Conservation (phyloP, 1,284 basidiomycete genomes). For the Schizopora paradoxa region DNA sequence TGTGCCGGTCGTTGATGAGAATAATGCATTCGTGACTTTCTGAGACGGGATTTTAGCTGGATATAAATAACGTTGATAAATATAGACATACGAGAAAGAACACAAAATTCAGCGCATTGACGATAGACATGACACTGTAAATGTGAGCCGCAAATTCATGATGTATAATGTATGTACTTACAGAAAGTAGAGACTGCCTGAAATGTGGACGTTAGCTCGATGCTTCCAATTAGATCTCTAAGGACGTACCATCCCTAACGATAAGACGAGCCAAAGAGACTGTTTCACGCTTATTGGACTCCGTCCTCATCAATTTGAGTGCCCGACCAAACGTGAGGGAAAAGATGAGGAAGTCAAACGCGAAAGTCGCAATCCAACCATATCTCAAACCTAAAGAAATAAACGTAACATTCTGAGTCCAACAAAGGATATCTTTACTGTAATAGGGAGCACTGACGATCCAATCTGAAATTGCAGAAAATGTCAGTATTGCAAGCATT, state of each 20-base stretch:
- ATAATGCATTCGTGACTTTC: slow-evolving; percentile 12
- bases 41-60: not conserved
- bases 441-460: no score
- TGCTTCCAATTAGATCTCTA: no score
- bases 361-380: slow-evolving; percentile 14
- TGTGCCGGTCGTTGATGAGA: slow-evolving; percentile 12
- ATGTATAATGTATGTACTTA: slow-evolving; percentile 2
- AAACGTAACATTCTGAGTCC: no score
- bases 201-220: no score
- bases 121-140: slow-evolving; percentile 12
- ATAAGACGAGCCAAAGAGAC: slow-evolving; percentile 12
- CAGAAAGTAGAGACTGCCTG: slow-evolving; percentile 17
- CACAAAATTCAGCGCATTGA: slow-evolving; percentile 15
- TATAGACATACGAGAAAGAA: slow-evolving; percentile 3
- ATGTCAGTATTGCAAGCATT: not conserved
- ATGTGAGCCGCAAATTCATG: not conserved
- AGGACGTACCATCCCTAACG: slow-evolving; percentile 13
- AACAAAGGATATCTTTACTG: no score
- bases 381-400: slow-evolving; percentile 12
- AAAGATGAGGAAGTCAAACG: slow-evolving; percentile 14
- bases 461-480: not conserved
- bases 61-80: not conserved
- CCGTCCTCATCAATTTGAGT: slow-evolving; percentile 8
- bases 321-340: slow-evolving; percentile 11
- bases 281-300: no score